phyloP scores from a whole-genome alignment of 768 basidiomycete species.

The Tricholoma furcatifolium region DNA sequence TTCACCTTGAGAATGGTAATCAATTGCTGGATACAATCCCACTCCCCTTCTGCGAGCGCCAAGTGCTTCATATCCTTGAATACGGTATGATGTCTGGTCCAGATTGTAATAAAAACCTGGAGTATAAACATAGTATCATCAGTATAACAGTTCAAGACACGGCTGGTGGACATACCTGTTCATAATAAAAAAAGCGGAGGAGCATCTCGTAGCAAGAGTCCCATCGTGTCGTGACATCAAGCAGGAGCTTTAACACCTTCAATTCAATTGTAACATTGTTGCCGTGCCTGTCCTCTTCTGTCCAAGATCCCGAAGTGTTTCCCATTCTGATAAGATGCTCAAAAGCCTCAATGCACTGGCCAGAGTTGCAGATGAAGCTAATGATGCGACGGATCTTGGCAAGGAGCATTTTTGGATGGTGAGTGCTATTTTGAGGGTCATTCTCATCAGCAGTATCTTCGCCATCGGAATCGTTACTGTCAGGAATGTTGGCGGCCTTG shows the following conservation, averaged over 20 bases:
- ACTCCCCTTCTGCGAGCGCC: background rate
- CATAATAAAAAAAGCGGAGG: background rate
- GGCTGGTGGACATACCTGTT: background rate
- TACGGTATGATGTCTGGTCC: background rate
- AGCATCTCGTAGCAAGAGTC: background rate
- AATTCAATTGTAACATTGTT: too few relatives aligned
- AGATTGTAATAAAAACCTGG: background rate
- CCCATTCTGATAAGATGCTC: background rate
- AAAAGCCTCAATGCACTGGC: background rate
- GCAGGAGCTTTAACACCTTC: too few relatives aligned
- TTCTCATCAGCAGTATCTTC: background rate
- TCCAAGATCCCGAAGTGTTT: background rate
- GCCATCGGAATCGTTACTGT: background rate
- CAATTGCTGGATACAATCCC: too few relatives aligned
- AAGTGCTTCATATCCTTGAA: background rate
- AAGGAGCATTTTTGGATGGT: background rate
- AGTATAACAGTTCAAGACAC: too few relatives aligned
- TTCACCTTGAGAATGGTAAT: too few relatives aligned
- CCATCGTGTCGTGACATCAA: constrained; percentile 5
- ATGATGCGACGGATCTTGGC: background rate
- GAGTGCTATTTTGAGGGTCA: background rate
- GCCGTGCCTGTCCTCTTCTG: background rate
- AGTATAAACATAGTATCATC: too few relatives aligned
- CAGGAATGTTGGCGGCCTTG: background rate
- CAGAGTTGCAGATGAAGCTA: background rate